A percentile compares a stretch with the other conserved stretches of the same genome.
These are phyloP conservation scores for Abrus pulchellus DNA, from an alignment of 306 rosid genomes.

Conservation along the genomic window DNA sequence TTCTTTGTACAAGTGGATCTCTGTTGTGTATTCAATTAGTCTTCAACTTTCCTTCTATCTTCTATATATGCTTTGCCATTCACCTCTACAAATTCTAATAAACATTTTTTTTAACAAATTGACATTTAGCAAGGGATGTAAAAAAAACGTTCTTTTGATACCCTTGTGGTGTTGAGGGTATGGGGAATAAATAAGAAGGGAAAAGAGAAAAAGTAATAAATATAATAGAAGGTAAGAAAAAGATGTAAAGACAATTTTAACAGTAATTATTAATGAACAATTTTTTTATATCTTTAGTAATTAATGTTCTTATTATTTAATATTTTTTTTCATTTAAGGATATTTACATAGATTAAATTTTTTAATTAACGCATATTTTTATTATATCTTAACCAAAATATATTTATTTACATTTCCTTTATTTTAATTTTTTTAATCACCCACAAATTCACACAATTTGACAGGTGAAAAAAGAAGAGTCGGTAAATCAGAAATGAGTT, in stretches of 20 bases:
- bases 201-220: background rate
- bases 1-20: constrained; percentile 12
- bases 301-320: too few relatives aligned
- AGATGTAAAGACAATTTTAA: background rate
- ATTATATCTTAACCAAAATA: too few relatives aligned
- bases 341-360: too few relatives aligned
- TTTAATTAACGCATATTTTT: too few relatives aligned
- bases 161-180: background rate
- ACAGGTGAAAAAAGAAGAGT: too few relatives aligned
- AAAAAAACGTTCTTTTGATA: background rate
- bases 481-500: too few relatives aligned
- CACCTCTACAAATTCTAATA: background rate
- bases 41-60: background rate
- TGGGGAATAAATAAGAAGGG: background rate
- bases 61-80: background rate
- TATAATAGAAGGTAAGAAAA: background rate
- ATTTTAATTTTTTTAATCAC: too few relatives aligned
- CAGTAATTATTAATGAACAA: background rate
- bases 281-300: too few relatives aligned
- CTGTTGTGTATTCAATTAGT: background rate
- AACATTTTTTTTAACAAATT: constrained; percentile 32
- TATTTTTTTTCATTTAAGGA: too few relatives aligned
- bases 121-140: constrained; percentile 42
- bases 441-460: too few relatives aligned
- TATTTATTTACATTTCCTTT: too few relatives aligned